These are phyloP conservation scores for Podaxis pistillaris DNA, from an alignment of 768 basidiomycete genomes.

Conservation along the genomic window DNA sequence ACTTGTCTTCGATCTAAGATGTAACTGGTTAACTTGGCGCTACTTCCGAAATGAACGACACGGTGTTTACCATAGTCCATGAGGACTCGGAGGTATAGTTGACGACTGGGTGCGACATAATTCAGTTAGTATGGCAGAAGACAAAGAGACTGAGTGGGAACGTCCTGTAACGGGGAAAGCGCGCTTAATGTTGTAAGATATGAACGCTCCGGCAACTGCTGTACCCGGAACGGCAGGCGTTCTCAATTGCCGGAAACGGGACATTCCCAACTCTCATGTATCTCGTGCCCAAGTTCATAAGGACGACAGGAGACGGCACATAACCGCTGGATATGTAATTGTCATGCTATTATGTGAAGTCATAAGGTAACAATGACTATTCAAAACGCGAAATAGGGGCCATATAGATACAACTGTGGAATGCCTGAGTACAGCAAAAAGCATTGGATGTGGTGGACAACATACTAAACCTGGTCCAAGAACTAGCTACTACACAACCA, in stretches of 20 bases:
- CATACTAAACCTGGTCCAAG: conserved; percentile 8
- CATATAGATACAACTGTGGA: conserved; percentile 8
- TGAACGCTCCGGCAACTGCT: not conserved
- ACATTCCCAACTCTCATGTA: not conserved
- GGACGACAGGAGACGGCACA: no score
- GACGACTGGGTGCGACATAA: conserved; percentile 71
- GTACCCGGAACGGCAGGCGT: not conserved
- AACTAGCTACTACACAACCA: conserved; percentile 3
- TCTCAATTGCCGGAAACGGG: conserved; percentile 1
- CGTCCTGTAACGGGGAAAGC: not conserved
- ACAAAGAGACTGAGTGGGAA: not conserved
- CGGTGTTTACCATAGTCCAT: conserved; percentile 71
- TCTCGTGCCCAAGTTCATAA: not conserved
- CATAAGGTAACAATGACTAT: not conserved
- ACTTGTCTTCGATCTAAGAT: conserved; percentile 82
- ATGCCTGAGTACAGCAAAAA: conserved; percentile 1
- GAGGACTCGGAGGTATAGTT: conserved; percentile 81
- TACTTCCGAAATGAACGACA: not conserved
- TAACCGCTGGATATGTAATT: not conserved
- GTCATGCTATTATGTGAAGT: not conserved
- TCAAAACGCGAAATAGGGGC: not conserved
- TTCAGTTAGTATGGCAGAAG: conserved; percentile 5
- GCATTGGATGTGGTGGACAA: conserved; percentile 1
- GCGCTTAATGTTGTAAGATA: not conserved
- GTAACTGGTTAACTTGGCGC: not conserved